Base-by-base conservation (phyloP, 495 filamentous ascomycete species). In the Annulohypoxylon nitens region DNA sequence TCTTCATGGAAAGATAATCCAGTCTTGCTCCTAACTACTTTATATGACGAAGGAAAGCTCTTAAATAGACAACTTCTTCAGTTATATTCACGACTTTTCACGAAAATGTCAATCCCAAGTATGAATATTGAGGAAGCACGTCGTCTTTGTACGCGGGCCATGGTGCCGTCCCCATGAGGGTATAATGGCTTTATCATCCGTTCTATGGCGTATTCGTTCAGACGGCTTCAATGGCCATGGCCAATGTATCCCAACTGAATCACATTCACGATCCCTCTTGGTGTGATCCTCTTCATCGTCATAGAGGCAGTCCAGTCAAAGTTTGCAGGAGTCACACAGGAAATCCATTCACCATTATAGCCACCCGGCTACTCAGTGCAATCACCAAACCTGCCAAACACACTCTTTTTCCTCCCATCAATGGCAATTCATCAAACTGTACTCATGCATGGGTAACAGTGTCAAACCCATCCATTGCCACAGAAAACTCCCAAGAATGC, bases 391-490 rank as follows among this genome's bases (percentile, higher is more conserved):
- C 54, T 50, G 10, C n/a, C 53, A 60, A 67, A 59, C 33, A 37
- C 53, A 23, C 20, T 23, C 9, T 9, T 26, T 30, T 26, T 53
- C 18, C 26, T 37, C 16, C 30, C 20, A 37, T 20, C 20, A n/a
- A 18, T 25, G n/a, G 26, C 26, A n/a, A 26, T 51, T 41, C 47
- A 58, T 12, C 58, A 60, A 43, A 20, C 36, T 23, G 1, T 34
- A 60, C 51, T 36, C 36, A 54, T 60, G 14, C 3, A 57, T 39
- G 66, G 59, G 67, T 69, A 57, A 64, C 64, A 39, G 45, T 51
- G 30, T 57, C 67, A 70, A 47, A 39, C 2, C n/a, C 36, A 14
- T 25, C 26, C 9, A 53, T 26, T 25, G 11, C 26, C n/a, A 18
- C 26, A 53, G 9, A 23, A 25, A 43, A 43, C 20, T 16, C 9